These are phyloP conservation scores for Candolleomyces efflorescens DNA, from an alignment of 768 basidiomycete genomes.

Conservation along the genomic window DNA sequence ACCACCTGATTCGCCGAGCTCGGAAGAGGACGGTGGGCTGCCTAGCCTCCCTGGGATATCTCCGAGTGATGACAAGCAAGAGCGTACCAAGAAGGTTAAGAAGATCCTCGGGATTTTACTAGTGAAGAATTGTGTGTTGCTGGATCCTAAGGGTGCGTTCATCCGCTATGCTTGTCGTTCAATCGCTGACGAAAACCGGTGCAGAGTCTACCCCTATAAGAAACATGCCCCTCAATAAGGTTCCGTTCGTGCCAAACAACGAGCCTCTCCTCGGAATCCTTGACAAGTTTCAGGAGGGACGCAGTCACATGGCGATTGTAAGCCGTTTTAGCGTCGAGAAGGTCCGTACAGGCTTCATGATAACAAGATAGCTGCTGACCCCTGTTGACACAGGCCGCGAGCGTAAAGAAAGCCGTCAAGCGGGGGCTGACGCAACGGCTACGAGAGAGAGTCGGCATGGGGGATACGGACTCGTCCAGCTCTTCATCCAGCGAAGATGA, in stretches of 20 bases:
- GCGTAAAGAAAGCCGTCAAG: slow-evolving; percentile 81
- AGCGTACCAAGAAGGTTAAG: slow-evolving; percentile 40
- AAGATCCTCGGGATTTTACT: slow-evolving; percentile 84
- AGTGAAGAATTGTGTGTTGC: slow-evolving; percentile 84
- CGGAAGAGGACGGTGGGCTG: slow-evolving; percentile 6
- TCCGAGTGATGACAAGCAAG: neutral
- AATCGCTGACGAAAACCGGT: neutral
- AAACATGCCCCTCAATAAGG: slow-evolving; percentile 80
- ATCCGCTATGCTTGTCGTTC: neutral
- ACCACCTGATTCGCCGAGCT: slow-evolving; percentile 20
- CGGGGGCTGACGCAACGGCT: slow-evolving; percentile 75
- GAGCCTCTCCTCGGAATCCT: slow-evolving; percentile 81
- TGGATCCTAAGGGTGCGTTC: slow-evolving; percentile 72
- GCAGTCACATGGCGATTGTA: slow-evolving; percentile 91
- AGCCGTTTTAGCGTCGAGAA: slow-evolving; percentile 70
- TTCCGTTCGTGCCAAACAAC: slow-evolving; percentile 82
- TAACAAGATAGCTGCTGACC: neutral
- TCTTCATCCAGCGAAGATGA: slow-evolving; percentile 26
- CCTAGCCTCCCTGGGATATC: neutral
- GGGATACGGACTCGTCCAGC: slow-evolving; percentile 50
- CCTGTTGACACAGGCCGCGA: slow-evolving; percentile 45
- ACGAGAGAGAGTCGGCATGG: slow-evolving; percentile 69
- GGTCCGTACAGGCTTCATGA: slow-evolving; percentile 18
- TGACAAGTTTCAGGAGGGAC: slow-evolving; percentile 86
- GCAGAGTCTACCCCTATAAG: slow-evolving; percentile 79